phyloP scores from a whole-genome alignment of 129 eudicot genomes.

The Ambrosia artemisiifolia region DNA sequence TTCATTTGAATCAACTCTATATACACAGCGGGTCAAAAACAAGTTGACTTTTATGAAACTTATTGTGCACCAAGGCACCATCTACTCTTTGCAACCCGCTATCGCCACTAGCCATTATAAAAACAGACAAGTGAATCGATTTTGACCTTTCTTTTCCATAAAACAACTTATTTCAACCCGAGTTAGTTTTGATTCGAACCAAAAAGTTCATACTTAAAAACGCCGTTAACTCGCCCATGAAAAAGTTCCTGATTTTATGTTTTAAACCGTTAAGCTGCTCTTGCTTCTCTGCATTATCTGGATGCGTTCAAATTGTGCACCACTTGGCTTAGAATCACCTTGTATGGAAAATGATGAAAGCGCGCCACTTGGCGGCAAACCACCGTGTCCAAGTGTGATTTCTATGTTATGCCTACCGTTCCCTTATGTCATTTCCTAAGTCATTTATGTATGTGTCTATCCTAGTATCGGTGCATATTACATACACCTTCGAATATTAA shows the following conservation, averaged over 20 bases:
- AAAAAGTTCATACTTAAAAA: too few species aligned
- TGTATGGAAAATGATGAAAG: slow-evolving; percentile 20
- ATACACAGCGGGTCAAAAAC: too few species aligned
- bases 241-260: neutral
- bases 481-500: neutral
- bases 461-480: slow-evolving; percentile 15
- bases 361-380: slow-evolving; percentile 26
- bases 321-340: slow-evolving; percentile 12
- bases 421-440: slow-evolving; percentile 19
- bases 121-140: too few species aligned
- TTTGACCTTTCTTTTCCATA: too few species aligned
- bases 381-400: slow-evolving; percentile 16
- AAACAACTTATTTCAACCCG: too few species aligned
- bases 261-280: neutral
- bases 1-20: too few species aligned
- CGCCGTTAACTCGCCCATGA: too few species aligned
- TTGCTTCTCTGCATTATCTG: neutral
- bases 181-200: too few species aligned
- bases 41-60: too few species aligned
- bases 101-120: too few species aligned
- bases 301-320: slow-evolving; percentile 27
- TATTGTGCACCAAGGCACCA: too few species aligned
- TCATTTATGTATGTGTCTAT: slow-evolving; percentile 9
- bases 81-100: too few species aligned
- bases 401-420: neutral